Conservation (phyloP, 164 flowering plant genomes). For the Chimonanthus salicifolius region DNA sequence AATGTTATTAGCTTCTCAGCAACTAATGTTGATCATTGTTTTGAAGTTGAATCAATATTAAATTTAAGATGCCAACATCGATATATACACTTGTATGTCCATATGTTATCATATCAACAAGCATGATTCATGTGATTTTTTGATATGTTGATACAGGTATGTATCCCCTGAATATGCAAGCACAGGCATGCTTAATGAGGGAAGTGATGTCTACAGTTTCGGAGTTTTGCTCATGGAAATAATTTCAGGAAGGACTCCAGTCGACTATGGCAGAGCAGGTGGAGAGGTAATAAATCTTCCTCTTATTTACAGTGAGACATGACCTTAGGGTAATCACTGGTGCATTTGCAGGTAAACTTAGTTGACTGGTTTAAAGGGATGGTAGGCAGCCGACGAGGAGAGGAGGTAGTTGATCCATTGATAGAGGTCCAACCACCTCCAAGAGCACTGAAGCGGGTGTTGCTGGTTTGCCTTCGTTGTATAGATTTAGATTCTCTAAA, state of each 20-base stretch:
- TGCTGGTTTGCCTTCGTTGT: conserved; percentile 83
- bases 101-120: background rate
- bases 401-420: conserved; percentile 66
- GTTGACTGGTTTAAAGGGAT: conserved; percentile 89
- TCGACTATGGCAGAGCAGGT: conserved; percentile 70
- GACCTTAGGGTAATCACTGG: background rate
- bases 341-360: conserved; percentile 60
- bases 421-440: conserved; percentile 56
- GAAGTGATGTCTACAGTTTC: conserved; percentile 86
- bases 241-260: conserved; percentile 78
- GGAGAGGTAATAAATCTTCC: conserved; percentile 53
- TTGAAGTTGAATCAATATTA: background rate
- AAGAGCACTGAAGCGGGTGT: conserved; percentile 59
- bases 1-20: background rate
- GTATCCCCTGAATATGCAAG: conserved; percentile 96
- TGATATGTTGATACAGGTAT: conserved; percentile 39
- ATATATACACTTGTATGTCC: background rate
- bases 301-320: background rate
- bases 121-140: background rate
- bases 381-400: conserved; percentile 65
- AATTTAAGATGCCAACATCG: conserved; percentile 1
- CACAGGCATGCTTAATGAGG: conserved; percentile 88
- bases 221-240: conserved; percentile 91
- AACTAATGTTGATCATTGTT: background rate
- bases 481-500: conserved; percentile 67